phyloP scores from a whole-genome alignment of 192 early-diverging fungal genomes.

The Backusella westeae region DNA sequence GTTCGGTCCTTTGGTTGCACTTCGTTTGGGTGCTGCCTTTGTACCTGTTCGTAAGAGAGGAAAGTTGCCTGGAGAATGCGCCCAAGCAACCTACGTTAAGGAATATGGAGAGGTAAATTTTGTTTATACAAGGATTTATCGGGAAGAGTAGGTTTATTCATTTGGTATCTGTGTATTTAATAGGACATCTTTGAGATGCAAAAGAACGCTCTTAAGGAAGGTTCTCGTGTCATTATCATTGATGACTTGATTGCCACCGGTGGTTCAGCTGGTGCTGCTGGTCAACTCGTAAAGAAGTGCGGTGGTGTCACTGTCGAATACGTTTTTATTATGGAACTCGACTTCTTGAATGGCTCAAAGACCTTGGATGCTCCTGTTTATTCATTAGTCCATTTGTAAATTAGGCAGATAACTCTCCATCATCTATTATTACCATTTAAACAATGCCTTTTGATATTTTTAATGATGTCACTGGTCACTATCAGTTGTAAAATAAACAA shows the following conservation, averaged over 20 bases:
- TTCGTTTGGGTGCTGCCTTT: slow-evolving; percentile 85
- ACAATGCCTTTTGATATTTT: not conserved
- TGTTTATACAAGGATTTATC: not conserved
- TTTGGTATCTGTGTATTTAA: not conserved
- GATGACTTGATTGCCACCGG: slow-evolving; percentile 96
- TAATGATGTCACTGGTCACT: not conserved
- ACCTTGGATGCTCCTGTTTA: slow-evolving; percentile 84
- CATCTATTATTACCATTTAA: not conserved
- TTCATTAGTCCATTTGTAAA: slow-evolving; percentile 69
- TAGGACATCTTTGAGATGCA: slow-evolving; percentile 95
- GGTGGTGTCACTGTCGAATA: slow-evolving; percentile 78
- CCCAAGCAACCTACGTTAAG: slow-evolving; percentile 77
- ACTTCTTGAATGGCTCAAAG: slow-evolving; percentile 76
- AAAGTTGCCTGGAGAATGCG: slow-evolving; percentile 86
- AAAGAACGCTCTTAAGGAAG: slow-evolving; percentile 68
- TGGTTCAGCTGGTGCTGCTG: slow-evolving; percentile 39
- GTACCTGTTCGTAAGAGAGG: slow-evolving; percentile 95
- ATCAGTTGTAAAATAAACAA: not conserved
- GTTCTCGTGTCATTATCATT: slow-evolving; percentile 86
- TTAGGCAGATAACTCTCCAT: not conserved
- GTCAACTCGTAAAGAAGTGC: slow-evolving; percentile 70
- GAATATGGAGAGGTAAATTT: slow-evolving; percentile 84
- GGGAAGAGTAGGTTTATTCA: not conserved
- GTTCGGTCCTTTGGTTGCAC: slow-evolving; percentile 89
- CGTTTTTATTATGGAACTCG: slow-evolving; percentile 92